Evolutionary conservation across 441 rosid genomes (phyloP).

Genomic region (Viola pubescens): DNA sequence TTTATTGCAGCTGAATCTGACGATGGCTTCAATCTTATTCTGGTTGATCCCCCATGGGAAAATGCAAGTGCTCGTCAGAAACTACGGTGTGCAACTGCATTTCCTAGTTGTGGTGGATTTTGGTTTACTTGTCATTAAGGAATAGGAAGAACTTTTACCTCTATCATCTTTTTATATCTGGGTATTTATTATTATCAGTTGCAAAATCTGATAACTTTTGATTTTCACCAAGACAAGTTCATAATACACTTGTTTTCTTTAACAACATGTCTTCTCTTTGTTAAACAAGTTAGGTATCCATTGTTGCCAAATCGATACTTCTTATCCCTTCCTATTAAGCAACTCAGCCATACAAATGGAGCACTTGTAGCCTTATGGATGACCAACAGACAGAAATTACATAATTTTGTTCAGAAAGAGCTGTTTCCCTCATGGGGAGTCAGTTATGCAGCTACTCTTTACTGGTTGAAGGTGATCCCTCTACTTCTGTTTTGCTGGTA

Average conservation of each 20-base stretch:
- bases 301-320: conserved; percentile 74
- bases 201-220: not conserved
- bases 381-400: conserved; percentile 82
- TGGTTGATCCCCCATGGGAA: conserved; percentile 95
- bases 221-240: not conserved
- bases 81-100: conserved; percentile 33
- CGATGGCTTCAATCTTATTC: conserved; percentile 60
- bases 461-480: conserved; percentile 73
- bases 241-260: too few species aligned
- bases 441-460: conserved; percentile 40
- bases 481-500: not conserved
- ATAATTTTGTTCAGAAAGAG: conserved; percentile 60
- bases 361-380: conserved; percentile 90
- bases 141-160: not conserved
- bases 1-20: conserved; percentile 45
- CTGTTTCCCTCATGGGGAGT: conserved; percentile 78
- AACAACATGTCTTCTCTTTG: not conserved
- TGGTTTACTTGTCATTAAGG: not conserved
- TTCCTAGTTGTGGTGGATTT: not conserved
- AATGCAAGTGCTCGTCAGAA: conserved; percentile 86
- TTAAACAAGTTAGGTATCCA: conserved; percentile 50
- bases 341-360: conserved; percentile 61
- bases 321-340: conserved; percentile 70
- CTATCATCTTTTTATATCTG: not conserved
- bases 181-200: not conserved